Base-by-base conservation (phyloP, 163 green algal species). In the Scenedesmus sp. region DNA sequence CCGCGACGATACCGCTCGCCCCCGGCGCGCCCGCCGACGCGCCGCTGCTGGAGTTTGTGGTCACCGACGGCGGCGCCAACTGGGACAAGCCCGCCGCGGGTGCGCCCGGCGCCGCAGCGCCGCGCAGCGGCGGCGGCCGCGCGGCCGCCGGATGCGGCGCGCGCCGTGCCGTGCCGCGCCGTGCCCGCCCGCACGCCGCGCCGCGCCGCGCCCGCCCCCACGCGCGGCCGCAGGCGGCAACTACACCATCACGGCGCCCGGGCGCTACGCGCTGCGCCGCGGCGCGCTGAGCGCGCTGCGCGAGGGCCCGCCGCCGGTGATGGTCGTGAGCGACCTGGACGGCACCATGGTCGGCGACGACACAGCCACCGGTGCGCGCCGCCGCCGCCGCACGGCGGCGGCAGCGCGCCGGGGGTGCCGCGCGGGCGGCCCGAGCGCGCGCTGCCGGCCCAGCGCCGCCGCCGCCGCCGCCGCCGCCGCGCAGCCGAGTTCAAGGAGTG, bases 251-350 rank as follows among this genome's bases (percentile, higher is more conserved):
- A 57, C 39, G 2, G 28, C 20, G 0, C 78, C 85, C 1, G 91
- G 91, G 10, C 51, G 71, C 20, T 95, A 90, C 84, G 71, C 34
- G 0, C 70, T 95, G 24, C 6, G 62, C 11, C 28, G 83, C 31
- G 91, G 91, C 22, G 26, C 4, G 14, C 18, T 94, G 26, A 42
- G 67, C 11, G 48, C 64, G 17, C 18, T 94, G 42, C 42, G 72
- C 13, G 44, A 65, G 17, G 54, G 22, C 0, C 60, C 39, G 1
- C 44, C 80, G n/a, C 56, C 76, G 1, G 75, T 93, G 28, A 77
- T 93, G 75, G 74, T 93, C 39, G 85, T 91, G 33, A 84, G 77
- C 28, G 85, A 95, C 57, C 84, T 96, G 47, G 88, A 95, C 29
- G 89, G 91, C 39, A 94, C 88, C 20, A 89, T 95, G 84, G 81